Conservation (phyloP, 2,329 filamentous ascomycete species). For the Talaromyces sp. region DNA sequence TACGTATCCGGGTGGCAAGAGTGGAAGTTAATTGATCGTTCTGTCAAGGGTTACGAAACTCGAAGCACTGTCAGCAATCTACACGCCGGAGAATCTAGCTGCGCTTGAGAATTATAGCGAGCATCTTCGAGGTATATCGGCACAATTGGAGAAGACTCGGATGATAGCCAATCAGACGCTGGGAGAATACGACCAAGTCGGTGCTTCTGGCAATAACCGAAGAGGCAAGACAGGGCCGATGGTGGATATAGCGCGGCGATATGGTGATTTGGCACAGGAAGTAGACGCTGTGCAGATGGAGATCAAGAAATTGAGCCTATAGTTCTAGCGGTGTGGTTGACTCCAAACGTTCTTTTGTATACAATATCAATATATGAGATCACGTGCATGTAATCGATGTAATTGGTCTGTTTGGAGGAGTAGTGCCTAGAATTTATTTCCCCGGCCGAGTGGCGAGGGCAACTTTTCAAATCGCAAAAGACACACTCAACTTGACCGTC, state of each 20-base stretch:
- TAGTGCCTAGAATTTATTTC: conserved; percentile 7
- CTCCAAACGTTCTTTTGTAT: not conserved
- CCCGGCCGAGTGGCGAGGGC: not conserved
- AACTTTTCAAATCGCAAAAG: not conserved
- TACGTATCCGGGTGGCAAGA: not conserved
- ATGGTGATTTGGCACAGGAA: conserved; percentile 36
- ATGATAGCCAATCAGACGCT: conserved; percentile 30
- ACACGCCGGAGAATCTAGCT: conserved; percentile 36
- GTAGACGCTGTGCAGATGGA: conserved; percentile 36
- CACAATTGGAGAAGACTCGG: conserved; percentile 25
- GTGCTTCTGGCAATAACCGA: conserved; percentile 15
- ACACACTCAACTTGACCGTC: not conserved
- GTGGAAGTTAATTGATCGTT: not conserved
- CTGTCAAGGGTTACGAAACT: conserved; percentile 33
- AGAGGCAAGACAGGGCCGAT: conserved; percentile 25
- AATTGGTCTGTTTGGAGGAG: not conserved
- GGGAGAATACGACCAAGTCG: conserved; percentile 33
- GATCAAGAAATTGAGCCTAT: conserved; percentile 29
- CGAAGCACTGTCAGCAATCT: conserved; percentile 35
- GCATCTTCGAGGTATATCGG: conserved; percentile 30
- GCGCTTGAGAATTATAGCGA: conserved; percentile 33
- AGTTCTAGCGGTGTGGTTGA: not conserved
- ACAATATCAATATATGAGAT: not conserved
- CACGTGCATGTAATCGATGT: not conserved
- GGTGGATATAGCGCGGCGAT: conserved; percentile 37